Conservation (phyloP, 75 land plant genomes). For the Pinus albicaulis region DNA sequence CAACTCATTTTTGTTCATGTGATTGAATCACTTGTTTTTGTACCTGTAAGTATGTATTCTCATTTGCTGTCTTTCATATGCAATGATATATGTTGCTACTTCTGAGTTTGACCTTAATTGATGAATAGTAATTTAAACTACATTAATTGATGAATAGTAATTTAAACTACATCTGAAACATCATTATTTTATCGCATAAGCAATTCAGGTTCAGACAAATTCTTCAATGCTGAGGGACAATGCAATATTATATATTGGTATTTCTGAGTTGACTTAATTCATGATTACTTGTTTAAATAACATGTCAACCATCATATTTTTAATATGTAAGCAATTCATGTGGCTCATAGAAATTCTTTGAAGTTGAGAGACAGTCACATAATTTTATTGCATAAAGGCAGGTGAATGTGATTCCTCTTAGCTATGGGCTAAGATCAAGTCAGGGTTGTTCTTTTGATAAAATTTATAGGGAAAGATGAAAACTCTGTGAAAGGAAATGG, state of each 20-base stretch:
- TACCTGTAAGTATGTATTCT: slow-evolving; percentile 80
- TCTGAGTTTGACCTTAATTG: not conserved
- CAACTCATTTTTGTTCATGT: slow-evolving; percentile 98
- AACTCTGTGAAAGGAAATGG: not conserved
- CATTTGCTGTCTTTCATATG: not conserved
- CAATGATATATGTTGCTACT: not conserved
- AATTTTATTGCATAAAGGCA: not conserved
- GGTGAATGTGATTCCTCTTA: not conserved
- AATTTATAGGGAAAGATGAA: not conserved
- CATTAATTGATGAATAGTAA: not conserved
- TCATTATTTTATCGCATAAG: not conserved
- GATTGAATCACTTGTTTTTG: slow-evolving; percentile 97
- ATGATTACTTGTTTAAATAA: not conserved
- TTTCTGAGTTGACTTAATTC: not conserved
- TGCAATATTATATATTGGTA: too few relatives aligned
- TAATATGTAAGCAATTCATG: not conserved
- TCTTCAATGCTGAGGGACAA: not conserved
- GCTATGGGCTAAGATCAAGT: not conserved
- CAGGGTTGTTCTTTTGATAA: too few relatives aligned
- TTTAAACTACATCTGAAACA: slow-evolving; percentile 1
- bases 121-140: too few relatives aligned
- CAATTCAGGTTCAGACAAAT: not conserved
- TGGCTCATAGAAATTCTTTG: not conserved
- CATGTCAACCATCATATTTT: not conserved
- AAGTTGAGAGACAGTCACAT: not conserved